Percentiles rank a stretch among this genome's conserved stretches.
phyloP scores from a whole-genome alignment of 1,284 basidiomycete genomes.

The Calocybe gambosa region DNA sequence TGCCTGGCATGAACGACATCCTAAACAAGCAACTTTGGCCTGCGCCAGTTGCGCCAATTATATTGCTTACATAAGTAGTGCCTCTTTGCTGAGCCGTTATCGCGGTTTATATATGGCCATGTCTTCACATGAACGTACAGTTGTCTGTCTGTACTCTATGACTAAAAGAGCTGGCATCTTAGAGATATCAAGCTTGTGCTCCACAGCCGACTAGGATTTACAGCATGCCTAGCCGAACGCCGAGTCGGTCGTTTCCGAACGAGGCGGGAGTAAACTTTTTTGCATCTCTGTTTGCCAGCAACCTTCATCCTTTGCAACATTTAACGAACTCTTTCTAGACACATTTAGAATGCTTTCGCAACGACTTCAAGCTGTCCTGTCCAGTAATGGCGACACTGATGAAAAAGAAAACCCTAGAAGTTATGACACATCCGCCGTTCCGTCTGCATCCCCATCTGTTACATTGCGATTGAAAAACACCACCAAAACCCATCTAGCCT shows the following conservation, averaged over 20 bases:
- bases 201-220: not conserved
- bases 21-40: not conserved
- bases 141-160: too few relatives aligned
- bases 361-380: not conserved
- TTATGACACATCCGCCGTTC: constrained; percentile 1
- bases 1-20: constrained; percentile 5
- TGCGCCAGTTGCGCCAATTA: not conserved
- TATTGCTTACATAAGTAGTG: not conserved
- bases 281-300: not conserved
- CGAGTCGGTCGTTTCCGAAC: constrained; percentile 3
- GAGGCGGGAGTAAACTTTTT: not conserved
- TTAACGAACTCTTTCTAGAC: not conserved
- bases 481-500: constrained; percentile 13
- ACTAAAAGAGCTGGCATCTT: not conserved
- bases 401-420: not conserved
- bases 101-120: not conserved
- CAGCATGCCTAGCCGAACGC: not conserved
- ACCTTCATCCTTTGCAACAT: not conserved
- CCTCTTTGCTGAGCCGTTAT: too few relatives aligned
- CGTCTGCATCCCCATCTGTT: constrained; percentile 13
- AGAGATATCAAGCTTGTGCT: not conserved
- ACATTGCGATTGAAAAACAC: constrained; percentile 9
- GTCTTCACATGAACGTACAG: too few relatives aligned
- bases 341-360: not conserved
- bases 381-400: not conserved